A percentile compares a stretch with the other conserved stretches of the same genome.
Conservation (phyloP, 192 early-diverging fungal species). For the Hyaloraphidium curvatum region DNA sequence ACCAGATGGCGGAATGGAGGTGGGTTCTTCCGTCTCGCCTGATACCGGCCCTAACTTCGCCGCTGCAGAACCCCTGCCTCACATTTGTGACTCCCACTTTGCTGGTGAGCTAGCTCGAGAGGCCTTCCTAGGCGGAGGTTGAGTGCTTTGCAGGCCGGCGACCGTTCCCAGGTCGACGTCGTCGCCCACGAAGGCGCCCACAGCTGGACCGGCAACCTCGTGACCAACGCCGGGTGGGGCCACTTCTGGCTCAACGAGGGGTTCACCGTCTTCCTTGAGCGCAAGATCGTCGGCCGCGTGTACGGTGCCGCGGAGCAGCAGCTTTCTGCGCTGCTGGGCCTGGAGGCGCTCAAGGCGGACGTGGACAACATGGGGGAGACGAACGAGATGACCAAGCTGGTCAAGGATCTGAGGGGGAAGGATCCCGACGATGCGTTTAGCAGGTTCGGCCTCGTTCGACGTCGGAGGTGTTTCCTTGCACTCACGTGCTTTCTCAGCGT, state of each 20-base stretch:
- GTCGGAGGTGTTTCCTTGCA: too few relatives aligned
- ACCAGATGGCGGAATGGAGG: conserved; percentile 73
- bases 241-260: conserved; percentile 92
- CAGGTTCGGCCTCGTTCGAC: too few relatives aligned
- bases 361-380: conserved; percentile 44
- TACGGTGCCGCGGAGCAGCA: conserved; percentile 57
- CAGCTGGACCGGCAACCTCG: conserved; percentile 77
- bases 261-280: conserved; percentile 85
- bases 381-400: conserved; percentile 45
- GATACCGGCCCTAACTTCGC: too few relatives aligned
- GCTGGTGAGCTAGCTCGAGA: too few relatives aligned
- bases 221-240: conserved; percentile 65
- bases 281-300: conserved; percentile 72
- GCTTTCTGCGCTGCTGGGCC: conserved; percentile 72
- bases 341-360: conserved; percentile 49
- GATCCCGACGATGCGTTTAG: conserved; percentile 76
- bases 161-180: conserved; percentile 81
- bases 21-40: too few relatives aligned
- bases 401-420: conserved; percentile 46
- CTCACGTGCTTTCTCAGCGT: too few relatives aligned
- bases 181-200: conserved; percentile 88
- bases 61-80: conserved; percentile 91
- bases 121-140: too few relatives aligned
- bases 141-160: too few relatives aligned
- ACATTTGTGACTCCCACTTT: conserved; percentile 97